phyloP scores from a whole-genome alignment of 176 grass and related monocot species.

The Carex myosuroides region DNA sequence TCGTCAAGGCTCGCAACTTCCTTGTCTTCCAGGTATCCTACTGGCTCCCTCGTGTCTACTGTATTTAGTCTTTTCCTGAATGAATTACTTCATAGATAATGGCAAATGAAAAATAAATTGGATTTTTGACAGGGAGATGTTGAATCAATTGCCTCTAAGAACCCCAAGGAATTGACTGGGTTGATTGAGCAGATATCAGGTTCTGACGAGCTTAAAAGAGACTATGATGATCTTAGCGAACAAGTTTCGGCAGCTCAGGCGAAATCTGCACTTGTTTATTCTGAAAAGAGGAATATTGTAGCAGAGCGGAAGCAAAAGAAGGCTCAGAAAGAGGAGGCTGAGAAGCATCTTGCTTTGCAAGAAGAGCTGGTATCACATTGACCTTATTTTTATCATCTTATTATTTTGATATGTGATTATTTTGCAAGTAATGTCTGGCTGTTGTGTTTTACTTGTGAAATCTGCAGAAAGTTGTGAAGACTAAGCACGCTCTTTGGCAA shows the following conservation, averaged over 20 bases:
- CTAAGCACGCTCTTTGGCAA: conserved; percentile 87
- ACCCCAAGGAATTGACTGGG: conserved; percentile 82
- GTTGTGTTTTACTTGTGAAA: conserved; percentile 13
- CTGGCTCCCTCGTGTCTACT: neutral
- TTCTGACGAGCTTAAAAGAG: conserved; percentile 82
- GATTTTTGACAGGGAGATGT: conserved; percentile 63
- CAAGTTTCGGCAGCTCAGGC: conserved; percentile 60
- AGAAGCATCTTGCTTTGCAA: conserved; percentile 78
- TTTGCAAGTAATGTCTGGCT: neutral
- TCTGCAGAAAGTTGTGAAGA: conserved; percentile 75
- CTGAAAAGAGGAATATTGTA: conserved; percentile 84
- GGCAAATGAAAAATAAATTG: neutral
- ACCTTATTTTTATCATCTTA: neutral
- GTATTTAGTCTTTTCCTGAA: neutral
- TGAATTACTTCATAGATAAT: neutral
- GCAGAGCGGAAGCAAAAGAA: conserved; percentile 99
- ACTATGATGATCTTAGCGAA: conserved; percentile 74
- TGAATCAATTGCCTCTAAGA: conserved; percentile 96
- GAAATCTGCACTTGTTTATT: conserved; percentile 92
- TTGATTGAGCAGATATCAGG: conserved; percentile 92
- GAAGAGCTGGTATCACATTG: conserved; percentile 48
- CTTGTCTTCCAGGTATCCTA: conserved; percentile 81
- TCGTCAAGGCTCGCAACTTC: conserved; percentile 94
- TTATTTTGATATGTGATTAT: neutral
- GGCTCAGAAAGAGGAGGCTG: conserved; percentile 88